Percentiles rank a stretch among this genome's conserved stretches.
phyloP scores from a whole-genome alignment of 305 asterid species.

The Ilex paraguariensis region DNA sequence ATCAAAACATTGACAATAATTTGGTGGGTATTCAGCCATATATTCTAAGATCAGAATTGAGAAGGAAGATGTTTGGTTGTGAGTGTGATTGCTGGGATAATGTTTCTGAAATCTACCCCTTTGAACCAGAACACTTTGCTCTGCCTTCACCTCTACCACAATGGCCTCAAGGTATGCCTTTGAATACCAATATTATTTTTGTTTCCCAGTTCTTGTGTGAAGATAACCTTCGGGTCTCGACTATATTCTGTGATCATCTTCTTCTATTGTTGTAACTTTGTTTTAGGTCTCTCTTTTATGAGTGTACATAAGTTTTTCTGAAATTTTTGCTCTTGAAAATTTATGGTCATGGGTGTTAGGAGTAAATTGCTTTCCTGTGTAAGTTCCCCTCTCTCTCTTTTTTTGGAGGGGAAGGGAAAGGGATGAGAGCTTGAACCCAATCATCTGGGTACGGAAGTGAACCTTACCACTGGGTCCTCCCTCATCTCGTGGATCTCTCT shows the following conservation, averaged over 20 bases:
- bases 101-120: constrained; percentile 21
- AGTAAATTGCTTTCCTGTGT: too few species aligned
- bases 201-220: neutral
- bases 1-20: too few species aligned
- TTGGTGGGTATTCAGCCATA: too few species aligned
- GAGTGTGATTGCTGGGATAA: constrained; percentile 30
- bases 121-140: constrained; percentile 36
- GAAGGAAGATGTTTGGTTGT: constrained; percentile 27
- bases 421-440: too few species aligned
- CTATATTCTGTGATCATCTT: neutral
- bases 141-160: constrained; percentile 74
- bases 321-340: too few species aligned
- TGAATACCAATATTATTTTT: constrained; percentile 2
- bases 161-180: constrained; percentile 71
- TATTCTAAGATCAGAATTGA: too few species aligned
- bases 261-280: neutral
- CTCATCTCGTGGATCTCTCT: too few species aligned
- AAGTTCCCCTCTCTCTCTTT: neutral
- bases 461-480: too few species aligned
- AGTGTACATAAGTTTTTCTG: neutral
- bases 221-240: too few species aligned
- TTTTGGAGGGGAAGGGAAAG: too few species aligned
- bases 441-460: too few species aligned
- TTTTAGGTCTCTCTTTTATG: neutral
- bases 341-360: too few species aligned